Conservation (phyloP, 225 moss, liverwort and hornwort genomes). For the Straminergon stramineum region DNA sequence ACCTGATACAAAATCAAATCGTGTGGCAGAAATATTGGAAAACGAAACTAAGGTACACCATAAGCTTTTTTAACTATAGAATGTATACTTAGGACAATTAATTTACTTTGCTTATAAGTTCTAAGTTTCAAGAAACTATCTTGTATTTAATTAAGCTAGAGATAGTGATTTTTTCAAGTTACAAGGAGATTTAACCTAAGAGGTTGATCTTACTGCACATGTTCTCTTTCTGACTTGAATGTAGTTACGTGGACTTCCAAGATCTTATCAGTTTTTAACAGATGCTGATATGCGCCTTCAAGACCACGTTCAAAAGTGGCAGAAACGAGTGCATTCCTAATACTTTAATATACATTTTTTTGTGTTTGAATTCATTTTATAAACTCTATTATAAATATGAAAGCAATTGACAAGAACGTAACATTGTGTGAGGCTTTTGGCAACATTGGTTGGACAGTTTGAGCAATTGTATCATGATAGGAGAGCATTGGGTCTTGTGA, state of each 20-base stretch:
- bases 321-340: conserved; percentile 13
- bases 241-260: conserved; percentile 37
- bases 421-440: not conserved
- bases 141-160: not conserved
- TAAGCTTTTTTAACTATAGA: not conserved
- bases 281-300: conserved; percentile 33
- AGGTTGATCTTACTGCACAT: not conserved
- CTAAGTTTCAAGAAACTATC: not conserved
- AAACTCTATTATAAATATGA: not conserved
- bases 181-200: too few species aligned
- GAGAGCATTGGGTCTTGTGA: conserved; percentile 28
- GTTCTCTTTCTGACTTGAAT: not conserved
- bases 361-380: not conserved
- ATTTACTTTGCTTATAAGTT: not conserved
- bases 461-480: conserved; percentile 56
- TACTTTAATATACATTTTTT: not conserved
- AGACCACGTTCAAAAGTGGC: conserved; percentile 41
- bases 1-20: conserved; percentile 26
- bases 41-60: conserved; percentile 26
- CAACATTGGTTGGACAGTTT: conserved; percentile 27
- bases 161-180: not conserved
- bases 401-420: not conserved
- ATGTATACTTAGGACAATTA: not conserved
- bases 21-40: conserved; percentile 22
- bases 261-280: conserved; percentile 28